These are phyloP conservation scores for Gracilaria gracilis DNA, from an alignment of 23 red algal species.

Conservation along the genomic window DNA sequence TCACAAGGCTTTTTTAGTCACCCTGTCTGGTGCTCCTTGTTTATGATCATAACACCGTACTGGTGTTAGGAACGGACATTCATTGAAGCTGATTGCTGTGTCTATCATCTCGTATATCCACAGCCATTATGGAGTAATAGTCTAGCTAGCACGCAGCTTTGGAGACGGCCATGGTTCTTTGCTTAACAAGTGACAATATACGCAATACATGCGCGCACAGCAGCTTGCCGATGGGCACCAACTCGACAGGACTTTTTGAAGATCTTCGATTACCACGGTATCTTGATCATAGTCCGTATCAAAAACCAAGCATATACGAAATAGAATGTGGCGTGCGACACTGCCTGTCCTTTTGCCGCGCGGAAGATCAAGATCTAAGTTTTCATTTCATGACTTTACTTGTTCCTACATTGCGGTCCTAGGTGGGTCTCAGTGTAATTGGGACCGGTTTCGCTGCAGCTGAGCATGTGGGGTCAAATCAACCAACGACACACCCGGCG, in stretches of 20 bases:
- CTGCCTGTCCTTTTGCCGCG: not conserved
- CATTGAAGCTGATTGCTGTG: too few species aligned
- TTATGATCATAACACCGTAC: too few species aligned
- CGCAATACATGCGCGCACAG: not conserved
- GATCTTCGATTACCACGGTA: not conserved
- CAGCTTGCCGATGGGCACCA: not conserved
- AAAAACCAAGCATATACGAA: not conserved
- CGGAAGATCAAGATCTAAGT: not conserved
- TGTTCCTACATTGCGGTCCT: not conserved
- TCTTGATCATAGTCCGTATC: not conserved
- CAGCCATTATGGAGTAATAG: not conserved
- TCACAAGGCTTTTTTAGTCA: not conserved
- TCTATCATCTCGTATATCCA: not conserved
- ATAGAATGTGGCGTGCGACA: not conserved
- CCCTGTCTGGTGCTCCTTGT: too few species aligned
- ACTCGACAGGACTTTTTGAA: not conserved
- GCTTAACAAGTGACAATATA: not conserved
- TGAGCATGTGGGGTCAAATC: not conserved
- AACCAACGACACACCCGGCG: constrained; percentile 2
- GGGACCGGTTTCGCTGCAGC: constrained; percentile 8
- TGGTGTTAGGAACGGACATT: too few species aligned
- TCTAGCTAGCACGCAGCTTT: not conserved
- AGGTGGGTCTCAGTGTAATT: constrained; percentile 11
- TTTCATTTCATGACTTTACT: not conserved
- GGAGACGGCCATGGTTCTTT: constrained; percentile 12